Base-by-base conservation (phyloP, 2,329 filamentous ascomycete species). In the Diaporthe citrichinensis region DNA sequence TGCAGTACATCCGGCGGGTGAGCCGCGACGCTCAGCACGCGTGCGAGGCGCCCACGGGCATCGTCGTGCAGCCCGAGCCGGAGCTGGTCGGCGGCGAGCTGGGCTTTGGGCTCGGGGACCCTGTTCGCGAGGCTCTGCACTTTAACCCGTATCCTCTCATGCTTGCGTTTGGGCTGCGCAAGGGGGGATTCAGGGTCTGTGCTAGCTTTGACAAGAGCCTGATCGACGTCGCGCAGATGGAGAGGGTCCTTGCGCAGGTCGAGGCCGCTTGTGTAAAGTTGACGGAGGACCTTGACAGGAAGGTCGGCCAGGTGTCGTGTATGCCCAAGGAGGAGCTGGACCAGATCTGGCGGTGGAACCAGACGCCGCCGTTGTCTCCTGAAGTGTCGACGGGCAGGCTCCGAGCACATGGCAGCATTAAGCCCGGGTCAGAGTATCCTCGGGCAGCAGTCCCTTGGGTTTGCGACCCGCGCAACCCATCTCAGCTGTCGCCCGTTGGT, bases 131-230 rank as follows among this genome's bases (percentile, higher is more conserved):
- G 53, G 76, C 77, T 10, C 72, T 81, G 67, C 85, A 86, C 75
- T 87, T 87, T 79, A 88, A 87, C 72, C 83, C 86, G 0, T 88
- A 89, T 75, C 84, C 87, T 6, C 81, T 88, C 2, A 89, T 88
- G 87, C 76, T 88, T 31, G 87, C 82, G 4, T 88, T 83, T 78
- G 85, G 85, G 7, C 84, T 88, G 8, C 80, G 81, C 31, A 85
- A 84, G 75, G 83, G 78, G 9, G 86, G 86, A 1, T 85, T 88
- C 73, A 79, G 84, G 74, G 82, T 87, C 15, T 84, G 84, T 31
- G 85, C 85, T 2, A 87, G 83, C 77, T 87, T 87, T 51, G 86
- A 87, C 58, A 82, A 78, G 71, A 82, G 78, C 28, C 46, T 85
- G n/a, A 79, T 86, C 28, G 77, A 81, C 46, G 74, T 79, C 1